Conservation (phyloP, 2,329 filamentous ascomycete genomes). For the Apiospora sp. region DNA sequence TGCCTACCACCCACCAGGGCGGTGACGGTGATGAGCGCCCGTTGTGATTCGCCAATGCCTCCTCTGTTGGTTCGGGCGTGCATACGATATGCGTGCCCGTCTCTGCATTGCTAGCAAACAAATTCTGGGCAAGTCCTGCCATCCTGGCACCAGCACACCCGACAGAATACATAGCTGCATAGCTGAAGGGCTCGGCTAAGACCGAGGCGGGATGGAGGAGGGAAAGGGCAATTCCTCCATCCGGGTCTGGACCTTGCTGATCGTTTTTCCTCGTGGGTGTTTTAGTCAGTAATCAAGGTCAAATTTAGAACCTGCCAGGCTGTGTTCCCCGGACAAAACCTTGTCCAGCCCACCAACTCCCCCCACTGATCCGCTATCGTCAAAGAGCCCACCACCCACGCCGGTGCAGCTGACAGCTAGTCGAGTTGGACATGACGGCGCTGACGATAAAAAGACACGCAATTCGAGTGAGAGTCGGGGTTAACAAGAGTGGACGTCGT, state of each 20-base stretch:
- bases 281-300: neutral
- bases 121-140: neutral
- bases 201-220: neutral
- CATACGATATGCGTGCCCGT: constrained; percentile 9
- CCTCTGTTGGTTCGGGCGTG: neutral
- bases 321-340: neutral
- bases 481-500: neutral
- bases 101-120: neutral
- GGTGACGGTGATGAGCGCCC: neutral
- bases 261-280: neutral
- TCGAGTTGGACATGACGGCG: neutral
- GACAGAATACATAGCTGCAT: neutral
- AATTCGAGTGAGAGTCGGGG: neutral
- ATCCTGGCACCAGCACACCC: neutral
- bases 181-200: neutral
- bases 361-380: neutral
- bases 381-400: neutral
- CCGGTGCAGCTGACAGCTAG: neutral
- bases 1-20: neutral
- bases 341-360: neutral
- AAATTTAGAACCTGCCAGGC: constrained; percentile 1
- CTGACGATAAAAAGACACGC: neutral
- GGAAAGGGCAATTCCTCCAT: neutral
- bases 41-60: neutral
- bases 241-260: neutral